A percentile compares a stretch with the other conserved stretches of the same genome.
Evolutionary conservation across 78 protist genomes (phyloP).

Genomic region (Dictyostelium capitatum): DNA sequence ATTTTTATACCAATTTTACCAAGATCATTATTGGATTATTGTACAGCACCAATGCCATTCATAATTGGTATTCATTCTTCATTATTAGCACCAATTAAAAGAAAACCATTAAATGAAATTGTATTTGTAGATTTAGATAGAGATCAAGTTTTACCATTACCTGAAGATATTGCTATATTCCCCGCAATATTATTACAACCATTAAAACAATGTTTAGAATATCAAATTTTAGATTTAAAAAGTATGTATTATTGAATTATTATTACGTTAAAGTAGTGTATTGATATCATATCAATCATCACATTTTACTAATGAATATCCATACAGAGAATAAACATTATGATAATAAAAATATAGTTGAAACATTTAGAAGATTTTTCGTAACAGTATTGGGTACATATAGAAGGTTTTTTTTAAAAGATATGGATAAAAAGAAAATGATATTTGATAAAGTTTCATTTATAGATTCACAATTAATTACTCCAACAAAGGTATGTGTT

Average conservation of each 20-base stretch:
- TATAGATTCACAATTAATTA: constrained; percentile 71
- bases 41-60: constrained; percentile 85
- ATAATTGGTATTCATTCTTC: constrained; percentile 85
- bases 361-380: constrained; percentile 73
- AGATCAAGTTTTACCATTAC: constrained; percentile 68
- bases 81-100: constrained; percentile 63
- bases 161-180: constrained; percentile 70
- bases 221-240: constrained; percentile 50
- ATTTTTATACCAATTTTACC: constrained; percentile 85
- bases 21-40: constrained; percentile 72
- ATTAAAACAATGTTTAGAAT: constrained; percentile 66
- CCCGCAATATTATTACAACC: constrained; percentile 65
- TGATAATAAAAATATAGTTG: constrained; percentile 67
- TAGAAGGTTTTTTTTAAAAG: constrained; percentile 76
- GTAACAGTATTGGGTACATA: constrained; percentile 71
- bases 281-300: background rate
- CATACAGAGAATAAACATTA: constrained; percentile 36
- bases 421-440: constrained; percentile 69
- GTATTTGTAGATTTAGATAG: constrained; percentile 76
- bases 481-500: constrained; percentile 63
- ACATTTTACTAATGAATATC: background rate
- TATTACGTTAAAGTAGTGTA: background rate
- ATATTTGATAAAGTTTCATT: constrained; percentile 73
- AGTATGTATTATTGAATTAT: constrained; percentile 43
- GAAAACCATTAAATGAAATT: constrained; percentile 73